Evolutionary conservation across 768 basidiomycete species (phyloP), one percentile per base, ranked within the genome.

Genomic region (Tricholomella constricta): DNA sequence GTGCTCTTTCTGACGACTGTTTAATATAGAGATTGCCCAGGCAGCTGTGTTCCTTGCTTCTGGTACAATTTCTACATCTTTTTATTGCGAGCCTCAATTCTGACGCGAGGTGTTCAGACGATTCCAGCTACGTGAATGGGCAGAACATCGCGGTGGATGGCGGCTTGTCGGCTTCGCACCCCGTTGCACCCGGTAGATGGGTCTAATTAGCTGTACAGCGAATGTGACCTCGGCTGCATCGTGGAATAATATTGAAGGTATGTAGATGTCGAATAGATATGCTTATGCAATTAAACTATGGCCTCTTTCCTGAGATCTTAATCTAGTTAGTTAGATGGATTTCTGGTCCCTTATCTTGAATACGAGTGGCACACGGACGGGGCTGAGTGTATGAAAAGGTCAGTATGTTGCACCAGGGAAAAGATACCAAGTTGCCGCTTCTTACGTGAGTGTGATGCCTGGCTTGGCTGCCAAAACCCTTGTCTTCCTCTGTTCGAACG

Each of bases 91-190:
- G 4, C 20, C 4, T 41, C 2, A 17, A 9, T 3, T 31, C 31
- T 51, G 6, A 40, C 3, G 31, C 19, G 1, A 22, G 10, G 44
- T 10, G 31, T 32, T 9, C 64, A 92, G 92, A 94, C 60, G 90
- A 92, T 57, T 86, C 91, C 1, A 94, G 91, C 69, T 95, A 94
- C 68, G 84, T 98, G 51, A 97, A 95, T 64, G 95, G 91, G 14
- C 90, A 94, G 63, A 88, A 85, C 61, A 78, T 92, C 26, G 86
- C 87, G 0, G 87, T 94, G 26, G 94, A 96, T 60, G 95, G 94
- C 6, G 94, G 92, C 1, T 69, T 96, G 53, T 86, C 89, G 10
- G 74, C 86, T 22, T 91, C 91, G 0, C 81, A 84, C 61, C 93
- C 92, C 5, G 85, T 92, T 7, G 72, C 88, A 6, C 88, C 90